phyloP scores from a whole-genome alignment of 1,284 basidiomycete species.

The Trichosporon coremiiforme region DNA sequence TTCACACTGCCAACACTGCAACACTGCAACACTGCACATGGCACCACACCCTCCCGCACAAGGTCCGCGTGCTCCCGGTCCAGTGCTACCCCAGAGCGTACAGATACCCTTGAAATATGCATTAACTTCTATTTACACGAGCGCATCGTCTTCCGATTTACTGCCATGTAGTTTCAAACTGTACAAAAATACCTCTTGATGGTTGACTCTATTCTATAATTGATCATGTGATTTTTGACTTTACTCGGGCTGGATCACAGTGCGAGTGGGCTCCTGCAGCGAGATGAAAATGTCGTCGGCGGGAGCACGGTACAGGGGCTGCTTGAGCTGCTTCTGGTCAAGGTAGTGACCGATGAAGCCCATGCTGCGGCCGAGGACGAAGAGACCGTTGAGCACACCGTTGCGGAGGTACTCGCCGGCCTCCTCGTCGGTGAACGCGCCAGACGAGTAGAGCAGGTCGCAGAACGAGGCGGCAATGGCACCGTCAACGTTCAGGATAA shows the following conservation, averaged over 20 bases:
- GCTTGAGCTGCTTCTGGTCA: conserved; percentile 89
- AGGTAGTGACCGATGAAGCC: conserved; percentile 71
- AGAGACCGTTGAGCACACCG: conserved; percentile 80
- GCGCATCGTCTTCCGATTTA: too few relatives aligned
- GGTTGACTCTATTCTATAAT: background rate
- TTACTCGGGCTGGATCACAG: conserved; percentile 20
- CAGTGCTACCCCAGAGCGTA: too few relatives aligned
- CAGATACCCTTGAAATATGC: background rate
- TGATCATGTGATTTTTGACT: too few relatives aligned
- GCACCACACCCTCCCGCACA: too few relatives aligned
- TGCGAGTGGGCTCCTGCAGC: conserved; percentile 18
- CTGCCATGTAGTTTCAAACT: background rate
- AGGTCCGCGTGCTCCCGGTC: too few relatives aligned
- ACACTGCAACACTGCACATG: too few relatives aligned
- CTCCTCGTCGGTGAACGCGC: conserved; percentile 94
- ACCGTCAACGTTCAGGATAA: conserved; percentile 92
- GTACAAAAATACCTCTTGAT: background rate
- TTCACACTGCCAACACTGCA: background rate
- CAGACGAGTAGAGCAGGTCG: conserved; percentile 87
- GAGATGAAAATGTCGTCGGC: conserved; percentile 34
- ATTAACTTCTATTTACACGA: conserved; percentile 12
- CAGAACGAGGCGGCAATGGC: conserved; percentile 98
- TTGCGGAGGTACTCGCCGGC: conserved; percentile 94
- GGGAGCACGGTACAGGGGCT: conserved; percentile 74
- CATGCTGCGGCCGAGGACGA: conserved; percentile 95